These are phyloP conservation scores for Pistacia atlantica DNA, from an alignment of 345 rosid genomes.

Conservation along the genomic window DNA sequence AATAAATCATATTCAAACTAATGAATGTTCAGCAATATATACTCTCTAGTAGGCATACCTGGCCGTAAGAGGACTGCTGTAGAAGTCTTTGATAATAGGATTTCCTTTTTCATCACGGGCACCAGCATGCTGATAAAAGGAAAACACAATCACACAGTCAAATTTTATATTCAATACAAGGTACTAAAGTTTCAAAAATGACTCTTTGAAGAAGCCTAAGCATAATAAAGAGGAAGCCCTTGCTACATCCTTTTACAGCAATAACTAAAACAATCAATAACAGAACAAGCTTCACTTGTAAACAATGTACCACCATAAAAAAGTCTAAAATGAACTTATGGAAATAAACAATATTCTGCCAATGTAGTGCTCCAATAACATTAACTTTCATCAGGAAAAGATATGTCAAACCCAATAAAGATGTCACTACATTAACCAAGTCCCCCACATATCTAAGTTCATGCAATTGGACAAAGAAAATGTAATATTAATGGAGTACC, in stretches of 20 bases:
- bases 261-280: slow-evolving; percentile 2
- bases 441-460: not conserved
- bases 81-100: slow-evolving; percentile 82
- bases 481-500: slow-evolving; percentile 38
- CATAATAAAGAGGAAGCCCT: not conserved
- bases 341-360: not conserved
- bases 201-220: slow-evolving; percentile 1
- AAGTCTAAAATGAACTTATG: not conserved
- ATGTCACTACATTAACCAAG: not conserved
- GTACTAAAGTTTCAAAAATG: not conserved
- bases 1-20: not conserved
- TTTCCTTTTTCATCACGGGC: slow-evolving; percentile 80
- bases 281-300: not conserved
- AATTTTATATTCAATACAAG: not conserved
- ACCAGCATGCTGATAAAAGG: slow-evolving; percentile 64
- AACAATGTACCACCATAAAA: not conserved
- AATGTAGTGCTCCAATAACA: not conserved
- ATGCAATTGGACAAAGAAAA: not conserved
- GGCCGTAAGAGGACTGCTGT: slow-evolving; percentile 87
- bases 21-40: not conserved
- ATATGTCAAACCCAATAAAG: not conserved
- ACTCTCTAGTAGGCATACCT: slow-evolving; percentile 47
- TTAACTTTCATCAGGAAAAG: not conserved
- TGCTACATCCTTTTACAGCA: slow-evolving; percentile 3
- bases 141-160: not conserved